These are phyloP conservation scores for Dothistroma pini DNA, from an alignment of 2,329 filamentous ascomycete genomes.

Conservation along the genomic window DNA sequence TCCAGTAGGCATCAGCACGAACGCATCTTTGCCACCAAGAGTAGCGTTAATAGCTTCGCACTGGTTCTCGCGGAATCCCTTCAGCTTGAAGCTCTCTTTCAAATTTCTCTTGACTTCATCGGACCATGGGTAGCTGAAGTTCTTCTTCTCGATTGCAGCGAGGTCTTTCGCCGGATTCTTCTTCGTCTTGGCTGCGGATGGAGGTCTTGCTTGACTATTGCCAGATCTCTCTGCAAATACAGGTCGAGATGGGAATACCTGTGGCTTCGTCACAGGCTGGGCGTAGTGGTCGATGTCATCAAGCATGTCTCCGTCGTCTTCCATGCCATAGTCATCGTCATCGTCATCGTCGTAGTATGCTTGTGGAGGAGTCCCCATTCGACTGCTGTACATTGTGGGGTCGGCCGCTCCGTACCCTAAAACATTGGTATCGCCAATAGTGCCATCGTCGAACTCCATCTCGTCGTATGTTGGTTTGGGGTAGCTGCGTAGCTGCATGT, in stretches of 20 bases:
- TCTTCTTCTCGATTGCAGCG: slow-evolving; percentile 22
- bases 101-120: slow-evolving; percentile 76
- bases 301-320: slow-evolving; percentile 40
- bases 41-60: slow-evolving; percentile 95
- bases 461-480: background rate
- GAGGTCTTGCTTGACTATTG: slow-evolving; percentile 14
- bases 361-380: slow-evolving; percentile 38
- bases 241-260: slow-evolving; percentile 9
- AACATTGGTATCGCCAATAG: slow-evolving; percentile 25
- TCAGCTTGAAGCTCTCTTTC: slow-evolving; percentile 77
- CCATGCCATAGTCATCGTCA: slow-evolving; percentile 35
- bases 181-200: slow-evolving; percentile 33
- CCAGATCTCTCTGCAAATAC: slow-evolving; percentile 34
- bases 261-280: slow-evolving; percentile 1
- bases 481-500: background rate
- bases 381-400: slow-evolving; percentile 35
- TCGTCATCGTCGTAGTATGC: slow-evolving; percentile 28
- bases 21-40: slow-evolving; percentile 79
- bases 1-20: slow-evolving; percentile 96
- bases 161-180: slow-evolving; percentile 22
- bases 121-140: slow-evolving; percentile 66
- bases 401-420: slow-evolving; percentile 25
- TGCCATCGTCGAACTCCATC: slow-evolving; percentile 19
- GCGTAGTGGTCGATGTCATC: slow-evolving; percentile 11
- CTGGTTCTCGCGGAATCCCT: slow-evolving; percentile 85